phyloP scores from a whole-genome alignment of 2,329 filamentous ascomycete genomes.

The Camillea tinctor region DNA sequence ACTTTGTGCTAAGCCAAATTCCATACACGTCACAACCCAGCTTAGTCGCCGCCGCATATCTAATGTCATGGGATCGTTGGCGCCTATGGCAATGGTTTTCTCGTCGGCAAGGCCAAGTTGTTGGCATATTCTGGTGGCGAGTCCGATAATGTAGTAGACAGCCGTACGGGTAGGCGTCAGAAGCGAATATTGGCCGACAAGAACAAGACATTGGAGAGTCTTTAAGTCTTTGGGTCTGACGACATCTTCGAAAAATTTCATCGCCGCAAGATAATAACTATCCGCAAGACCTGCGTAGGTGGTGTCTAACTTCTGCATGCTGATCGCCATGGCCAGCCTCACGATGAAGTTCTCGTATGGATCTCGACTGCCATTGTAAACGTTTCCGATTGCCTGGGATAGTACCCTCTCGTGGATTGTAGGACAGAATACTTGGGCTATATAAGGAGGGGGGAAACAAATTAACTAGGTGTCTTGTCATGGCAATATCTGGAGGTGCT shows the following conservation, averaged over 20 bases:
- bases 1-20: constrained; percentile 81
- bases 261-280: constrained; percentile 88
- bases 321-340: constrained; percentile 91
- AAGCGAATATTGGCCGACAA: constrained; percentile 89
- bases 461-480: constrained; percentile 19
- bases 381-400: constrained; percentile 71
- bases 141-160: constrained; percentile 88
- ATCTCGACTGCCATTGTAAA: constrained; percentile 73
- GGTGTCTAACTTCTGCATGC: constrained; percentile 85
- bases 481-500: constrained; percentile 3
- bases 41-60: constrained; percentile 87
- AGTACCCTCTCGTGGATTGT: constrained; percentile 83
- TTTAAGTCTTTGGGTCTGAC: constrained; percentile 86
- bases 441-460: not conserved
- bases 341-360: constrained; percentile 85
- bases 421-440: constrained; percentile 86
- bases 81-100: constrained; percentile 72
- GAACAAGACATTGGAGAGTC: constrained; percentile 82
- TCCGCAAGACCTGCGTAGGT: constrained; percentile 92
- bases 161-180: constrained; percentile 89
- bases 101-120: constrained; percentile 86
- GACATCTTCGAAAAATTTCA: constrained; percentile 79
- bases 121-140: constrained; percentile 84
- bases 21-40: constrained; percentile 87
- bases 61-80: constrained; percentile 69